Evolutionary conservation across 2,329 filamentous ascomycete species (phyloP).

Genomic region (Penicillium capsulatum): DNA sequence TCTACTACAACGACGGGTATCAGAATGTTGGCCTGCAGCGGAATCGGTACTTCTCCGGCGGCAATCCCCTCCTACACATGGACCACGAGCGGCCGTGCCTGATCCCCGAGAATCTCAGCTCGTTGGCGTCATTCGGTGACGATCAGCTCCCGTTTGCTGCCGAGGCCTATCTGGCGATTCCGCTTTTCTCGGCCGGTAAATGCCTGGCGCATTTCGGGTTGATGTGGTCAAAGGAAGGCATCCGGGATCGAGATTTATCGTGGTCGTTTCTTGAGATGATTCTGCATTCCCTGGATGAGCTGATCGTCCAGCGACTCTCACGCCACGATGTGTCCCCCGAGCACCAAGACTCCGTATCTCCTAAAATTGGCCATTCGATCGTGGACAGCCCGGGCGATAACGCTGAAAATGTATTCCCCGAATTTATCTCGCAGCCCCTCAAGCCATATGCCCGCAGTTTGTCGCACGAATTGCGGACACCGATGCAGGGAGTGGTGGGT

Average conservation of each 20-base stretch:
- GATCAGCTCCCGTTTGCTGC: slow-evolving; percentile 58
- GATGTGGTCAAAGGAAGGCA: slow-evolving; percentile 65
- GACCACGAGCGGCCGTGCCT: slow-evolving; percentile 67
- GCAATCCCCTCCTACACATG: slow-evolving; percentile 65
- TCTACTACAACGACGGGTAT: slow-evolving; percentile 61
- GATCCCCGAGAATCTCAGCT: slow-evolving; percentile 58
- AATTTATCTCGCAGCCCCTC: slow-evolving; percentile 57
- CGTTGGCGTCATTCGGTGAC: slow-evolving; percentile 57
- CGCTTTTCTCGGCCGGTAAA: slow-evolving; percentile 61
- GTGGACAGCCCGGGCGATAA: slow-evolving; percentile 36
- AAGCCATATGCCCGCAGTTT: slow-evolving; percentile 69
- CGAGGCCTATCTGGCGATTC: slow-evolving; percentile 64
- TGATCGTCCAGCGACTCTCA: slow-evolving; percentile 57
- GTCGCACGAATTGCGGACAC: slow-evolving; percentile 67
- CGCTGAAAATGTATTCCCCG: slow-evolving; percentile 54
- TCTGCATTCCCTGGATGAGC: slow-evolving; percentile 64
- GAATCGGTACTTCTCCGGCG: slow-evolving; percentile 62
- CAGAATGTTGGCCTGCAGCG: slow-evolving; percentile 51
- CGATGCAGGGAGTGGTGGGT: slow-evolving; percentile 71
- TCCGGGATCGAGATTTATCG: slow-evolving; percentile 52
- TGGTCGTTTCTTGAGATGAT: slow-evolving; percentile 67
- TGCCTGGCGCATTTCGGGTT: slow-evolving; percentile 68
- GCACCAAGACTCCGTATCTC: slow-evolving; percentile 26
- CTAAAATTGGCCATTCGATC: slow-evolving; percentile 19
- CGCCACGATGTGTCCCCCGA: slow-evolving; percentile 42